A percentile compares a stretch with the other conserved stretches of the same genome.
These are phyloP conservation scores for Punica granatum DNA, from an alignment of 345 rosid species.

Conservation along the genomic window DNA sequence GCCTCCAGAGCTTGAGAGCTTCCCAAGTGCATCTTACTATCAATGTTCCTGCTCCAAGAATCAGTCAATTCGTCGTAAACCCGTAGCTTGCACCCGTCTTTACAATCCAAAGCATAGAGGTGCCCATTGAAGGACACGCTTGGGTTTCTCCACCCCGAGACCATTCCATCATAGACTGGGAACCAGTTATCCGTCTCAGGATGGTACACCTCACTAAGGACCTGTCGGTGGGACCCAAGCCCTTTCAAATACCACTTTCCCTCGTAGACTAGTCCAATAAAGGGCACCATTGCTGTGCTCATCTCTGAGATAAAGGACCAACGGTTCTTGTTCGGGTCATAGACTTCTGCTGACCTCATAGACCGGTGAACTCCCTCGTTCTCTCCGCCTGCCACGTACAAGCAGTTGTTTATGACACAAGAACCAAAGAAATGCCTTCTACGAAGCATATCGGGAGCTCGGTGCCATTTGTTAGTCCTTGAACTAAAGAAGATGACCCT, in stretches of 20 bases:
- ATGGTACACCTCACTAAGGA: constrained; percentile 57
- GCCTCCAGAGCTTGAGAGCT: constrained; percentile 61
- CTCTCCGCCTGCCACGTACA: constrained; percentile 77
- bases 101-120: constrained; percentile 67
- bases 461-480: constrained; percentile 70
- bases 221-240: constrained; percentile 58
- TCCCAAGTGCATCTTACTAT: constrained; percentile 65
- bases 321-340: constrained; percentile 72
- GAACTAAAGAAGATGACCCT: constrained; percentile 63
- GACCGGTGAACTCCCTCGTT: constrained; percentile 65
- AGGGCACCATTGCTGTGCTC: constrained; percentile 78
- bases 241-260: constrained; percentile 74
- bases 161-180: constrained; percentile 67
- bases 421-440: constrained; percentile 68
- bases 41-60: constrained; percentile 64
- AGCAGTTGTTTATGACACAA: constrained; percentile 69
- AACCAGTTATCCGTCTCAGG: constrained; percentile 52
- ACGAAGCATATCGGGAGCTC: constrained; percentile 75
- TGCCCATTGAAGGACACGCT: constrained; percentile 47
- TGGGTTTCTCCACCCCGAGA: constrained; percentile 73
- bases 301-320: constrained; percentile 68
- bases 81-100: constrained; percentile 68
- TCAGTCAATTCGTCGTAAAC: constrained; percentile 57
- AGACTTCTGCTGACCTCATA: constrained; percentile 63
- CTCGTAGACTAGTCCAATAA: constrained; percentile 57